A percentile compares a stretch with the other conserved stretches of the same genome.
Evolutionary conservation across 2,329 filamentous ascomycete genomes (phyloP).

Genomic region (Aureobasidium musti): DNA sequence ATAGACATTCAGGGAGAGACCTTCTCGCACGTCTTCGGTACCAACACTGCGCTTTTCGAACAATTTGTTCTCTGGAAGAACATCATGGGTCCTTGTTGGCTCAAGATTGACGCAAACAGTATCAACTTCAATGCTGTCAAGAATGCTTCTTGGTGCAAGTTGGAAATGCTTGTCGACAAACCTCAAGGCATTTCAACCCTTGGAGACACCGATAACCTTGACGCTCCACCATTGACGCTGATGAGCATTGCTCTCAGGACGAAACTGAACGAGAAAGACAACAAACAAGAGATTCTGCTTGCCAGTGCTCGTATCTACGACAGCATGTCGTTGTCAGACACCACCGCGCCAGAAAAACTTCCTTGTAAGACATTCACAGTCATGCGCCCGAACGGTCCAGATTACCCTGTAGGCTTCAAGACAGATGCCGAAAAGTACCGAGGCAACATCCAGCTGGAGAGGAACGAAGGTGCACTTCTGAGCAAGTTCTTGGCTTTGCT

Average conservation of each 20-base stretch:
- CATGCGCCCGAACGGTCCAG: constrained; percentile 71
- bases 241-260: constrained; percentile 94
- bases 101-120: constrained; percentile 72
- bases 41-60: constrained; percentile 91
- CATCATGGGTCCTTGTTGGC: constrained; percentile 98
- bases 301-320: constrained; percentile 93
- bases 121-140: constrained; percentile 81
- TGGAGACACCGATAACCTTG: constrained; percentile 75
- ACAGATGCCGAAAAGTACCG: constrained; percentile 70
- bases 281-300: constrained; percentile 93
- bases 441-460: constrained; percentile 77
- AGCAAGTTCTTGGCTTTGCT: constrained; percentile 88
- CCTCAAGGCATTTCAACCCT: constrained; percentile 73
- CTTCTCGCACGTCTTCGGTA: constrained; percentile 91
- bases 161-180: constrained; percentile 80
- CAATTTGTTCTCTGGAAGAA: constrained; percentile 99
- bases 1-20: constrained; percentile 75
- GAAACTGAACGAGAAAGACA: constrained; percentile 83
- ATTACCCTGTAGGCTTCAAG: constrained; percentile 88
- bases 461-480: constrained; percentile 80
- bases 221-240: constrained; percentile 84
- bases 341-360: constrained; percentile 82
- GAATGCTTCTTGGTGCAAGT: constrained; percentile 95
- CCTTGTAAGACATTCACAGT: constrained; percentile 90
- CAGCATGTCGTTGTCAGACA: constrained; percentile 82